Base-by-base conservation (phyloP, 2,329 filamentous ascomycete species). In the Talaromyces rugulosus region DNA sequence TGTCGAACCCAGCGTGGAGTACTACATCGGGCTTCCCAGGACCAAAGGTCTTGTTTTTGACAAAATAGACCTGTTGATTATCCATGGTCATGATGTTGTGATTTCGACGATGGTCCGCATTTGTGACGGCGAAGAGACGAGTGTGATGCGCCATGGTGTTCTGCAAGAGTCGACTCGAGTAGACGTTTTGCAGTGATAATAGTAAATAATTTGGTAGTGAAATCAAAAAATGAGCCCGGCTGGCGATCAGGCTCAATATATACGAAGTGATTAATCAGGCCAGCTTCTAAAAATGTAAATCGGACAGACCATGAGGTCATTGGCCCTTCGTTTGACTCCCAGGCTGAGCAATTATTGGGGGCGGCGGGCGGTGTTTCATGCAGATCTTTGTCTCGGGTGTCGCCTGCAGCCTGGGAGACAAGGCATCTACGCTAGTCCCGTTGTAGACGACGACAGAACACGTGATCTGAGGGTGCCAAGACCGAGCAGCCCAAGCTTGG, bases 21-120 rank as follows among this genome's bases (percentile, higher is more conserved):
- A 72, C 74, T 7, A 77, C 64, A 18, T 75, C 73, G 18, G 73
- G 69, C 57, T 72, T 75, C 18, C 67, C 68, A 5, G 71, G 69
- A n/a, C 64, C 70, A 27, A 70, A 62, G 6, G 59, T 18, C 4
- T 71, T 74, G 40, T 69, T 72, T 31, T 70, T 65, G n/a, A 75
- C 70, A 56, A 64, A 66, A 58, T 64, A 68, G 11, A 66, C 54
- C 0, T 60, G 62, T 16, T 65, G 66, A 58, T 53, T 31, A 9
- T 53, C 50, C 50, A 9, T 4, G 14, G 30, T 53, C 50, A 31
- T 53, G 27, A 53, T 53, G 12, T 28, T 53, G 6, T 30, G 50
- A 16, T 53, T 53, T 5, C 2, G 27, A 9, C 50, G 50, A 6
- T 47, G 18, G 50, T 16, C 27, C 1, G 50, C 50, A 53, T 53